Base-by-base conservation (phyloP, 2,329 filamentous ascomycete genomes). In the Alternaria longipes region DNA sequence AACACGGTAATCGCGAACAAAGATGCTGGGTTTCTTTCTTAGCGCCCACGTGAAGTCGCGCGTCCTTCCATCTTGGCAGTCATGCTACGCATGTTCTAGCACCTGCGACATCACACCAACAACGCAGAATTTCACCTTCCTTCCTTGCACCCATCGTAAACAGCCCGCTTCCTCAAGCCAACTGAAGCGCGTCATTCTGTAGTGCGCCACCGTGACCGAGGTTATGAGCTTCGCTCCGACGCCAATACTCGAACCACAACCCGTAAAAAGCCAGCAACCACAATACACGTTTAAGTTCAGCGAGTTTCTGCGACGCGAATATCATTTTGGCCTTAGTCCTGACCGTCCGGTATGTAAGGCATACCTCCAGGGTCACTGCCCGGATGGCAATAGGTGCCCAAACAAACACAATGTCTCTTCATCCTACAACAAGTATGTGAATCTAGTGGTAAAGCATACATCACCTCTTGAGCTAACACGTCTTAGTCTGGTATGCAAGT, bases 401-500 rank as follows among this genome's bases (percentile, higher is more conserved):
- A 93, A 98, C 80, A 91, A 93, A 52, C 94, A 98, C 83, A 83
- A 82, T 60, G 78, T 82, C 6, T 80, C 82, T 22, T 83, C 83
- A 40, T 89, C 88, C 34, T 90, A 90, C 78, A 91, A 90, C 81
- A 91, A 87, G 75, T 83, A 68, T 54, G 78, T 81, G 34, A 40
- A 7, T 1, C 16, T 28, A 6, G 58, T 24, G 8, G 32, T 16
- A 16, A 12, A n/a, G 22, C 50, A 36, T 24, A 3, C 41, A 32
- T 22, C 30, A 7, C 22, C 16, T 12, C 9, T 26, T 40, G 42
- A 51, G 56, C 66, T 71, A 22, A 70, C 54, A 54, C 1, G n/a
- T 32, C 8, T 41, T 36, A 87, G 83, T 52, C 88, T 98, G 16
- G 94, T 99, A 62, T 99, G 95, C 88, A 98, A 99, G 83, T 95